Conservation (phyloP, 805 yeast genomes). For the Metschnikowia dekortorum region DNA sequence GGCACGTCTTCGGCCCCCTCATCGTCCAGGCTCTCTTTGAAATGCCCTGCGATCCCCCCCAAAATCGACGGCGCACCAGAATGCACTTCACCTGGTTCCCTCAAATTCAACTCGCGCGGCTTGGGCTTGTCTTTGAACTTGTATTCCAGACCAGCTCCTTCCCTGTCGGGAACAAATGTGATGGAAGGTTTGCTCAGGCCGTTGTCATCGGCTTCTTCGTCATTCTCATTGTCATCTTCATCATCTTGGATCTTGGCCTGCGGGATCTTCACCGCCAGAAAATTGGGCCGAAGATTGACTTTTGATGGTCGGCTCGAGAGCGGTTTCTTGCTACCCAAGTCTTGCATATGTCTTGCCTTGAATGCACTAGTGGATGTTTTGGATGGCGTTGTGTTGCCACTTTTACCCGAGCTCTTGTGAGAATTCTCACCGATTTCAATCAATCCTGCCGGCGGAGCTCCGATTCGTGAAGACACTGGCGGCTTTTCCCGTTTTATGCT, state of each 20-base stretch:
- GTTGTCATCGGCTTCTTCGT: constrained; percentile 14
- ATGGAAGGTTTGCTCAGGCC: constrained; percentile 49
- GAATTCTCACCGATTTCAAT: background rate
- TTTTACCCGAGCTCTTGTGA: background rate
- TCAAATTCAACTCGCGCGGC: background rate
- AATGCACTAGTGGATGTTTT: background rate
- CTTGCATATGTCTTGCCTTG: constrained; percentile 2
- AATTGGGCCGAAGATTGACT: constrained; percentile 50
- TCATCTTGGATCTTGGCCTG: constrained; percentile 62
- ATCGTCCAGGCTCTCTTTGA: background rate
- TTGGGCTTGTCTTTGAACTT: constrained; percentile 1
- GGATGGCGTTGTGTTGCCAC: background rate
- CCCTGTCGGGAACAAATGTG: constrained; percentile 49
- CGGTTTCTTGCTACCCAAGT: constrained; percentile 19
- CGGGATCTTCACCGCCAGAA: constrained; percentile 70
- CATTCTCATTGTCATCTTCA: constrained; percentile 47
- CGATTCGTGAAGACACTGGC: background rate
- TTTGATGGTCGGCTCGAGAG: constrained; percentile 31
- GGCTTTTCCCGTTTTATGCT: background rate
- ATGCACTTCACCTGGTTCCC: background rate
- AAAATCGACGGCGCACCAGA: constrained; percentile 4
- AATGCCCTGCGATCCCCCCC: background rate
- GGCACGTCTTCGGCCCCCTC: background rate
- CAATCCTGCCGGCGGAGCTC: background rate
- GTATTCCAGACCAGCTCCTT: constrained; percentile 15